Conservation (phyloP, 1,139 yeast genomes). For the Candida sojae region DNA sequence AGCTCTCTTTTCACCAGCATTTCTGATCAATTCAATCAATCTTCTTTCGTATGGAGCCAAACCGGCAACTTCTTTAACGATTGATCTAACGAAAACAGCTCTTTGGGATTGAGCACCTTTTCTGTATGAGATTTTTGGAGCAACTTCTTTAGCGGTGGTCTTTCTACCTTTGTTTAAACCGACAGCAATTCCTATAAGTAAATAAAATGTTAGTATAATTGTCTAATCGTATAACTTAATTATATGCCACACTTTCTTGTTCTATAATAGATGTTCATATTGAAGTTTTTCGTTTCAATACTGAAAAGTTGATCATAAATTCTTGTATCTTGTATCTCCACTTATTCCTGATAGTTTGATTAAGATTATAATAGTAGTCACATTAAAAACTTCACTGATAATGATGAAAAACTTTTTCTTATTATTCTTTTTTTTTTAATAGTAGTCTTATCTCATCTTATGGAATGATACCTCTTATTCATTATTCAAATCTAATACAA, state of each 20-base stretch:
- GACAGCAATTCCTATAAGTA: constrained; percentile 82
- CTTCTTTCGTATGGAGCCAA: constrained; percentile 99
- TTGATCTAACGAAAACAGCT: constrained; percentile 91
- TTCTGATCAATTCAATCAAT: constrained; percentile 98
- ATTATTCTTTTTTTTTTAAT: too few species aligned
- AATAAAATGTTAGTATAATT: constrained; percentile 22
- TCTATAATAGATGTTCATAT: too few species aligned
- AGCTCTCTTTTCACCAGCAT: constrained; percentile 99
- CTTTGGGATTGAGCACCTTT: constrained; percentile 97
- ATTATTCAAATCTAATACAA: not conserved
- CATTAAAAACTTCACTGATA: too few species aligned
- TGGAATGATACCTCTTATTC: not conserved
- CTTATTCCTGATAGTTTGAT: too few species aligned
- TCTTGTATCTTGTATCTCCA: too few species aligned
- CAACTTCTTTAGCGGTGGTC: constrained; percentile 89
- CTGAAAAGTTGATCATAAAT: too few species aligned
- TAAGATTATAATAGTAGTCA: too few species aligned
- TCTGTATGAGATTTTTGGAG: constrained; percentile 94
- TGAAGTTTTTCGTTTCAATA: too few species aligned
- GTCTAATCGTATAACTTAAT: too few species aligned
- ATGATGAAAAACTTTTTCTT: too few species aligned
- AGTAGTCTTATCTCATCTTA: not conserved
- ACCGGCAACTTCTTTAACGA: constrained; percentile 97
- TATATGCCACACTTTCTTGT: too few species aligned
- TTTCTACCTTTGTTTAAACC: constrained; percentile 99